A percentile compares a stretch with the other conserved stretches of the same genome.
phyloP scores from a whole-genome alignment of 2,329 filamentous ascomycete species.

The Tolypocladium ophioglossoides region DNA sequence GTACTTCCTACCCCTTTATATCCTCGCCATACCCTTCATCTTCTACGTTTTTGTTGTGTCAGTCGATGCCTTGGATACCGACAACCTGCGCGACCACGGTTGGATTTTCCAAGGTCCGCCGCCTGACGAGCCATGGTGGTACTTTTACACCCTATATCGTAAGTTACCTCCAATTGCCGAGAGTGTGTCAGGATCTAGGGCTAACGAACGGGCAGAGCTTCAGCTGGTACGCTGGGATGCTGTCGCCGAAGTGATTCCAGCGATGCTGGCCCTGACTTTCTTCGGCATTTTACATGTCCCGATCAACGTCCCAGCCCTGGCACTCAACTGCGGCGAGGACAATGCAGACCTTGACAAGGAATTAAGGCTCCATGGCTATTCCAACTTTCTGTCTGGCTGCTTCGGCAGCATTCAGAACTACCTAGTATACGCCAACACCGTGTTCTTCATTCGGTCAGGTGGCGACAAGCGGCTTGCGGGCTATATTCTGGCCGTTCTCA shows the following conservation, averaged over 20 bases:
- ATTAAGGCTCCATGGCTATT: conserved; percentile 83
- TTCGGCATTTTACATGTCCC: conserved; percentile 95
- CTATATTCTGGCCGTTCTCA: conserved; percentile 70
- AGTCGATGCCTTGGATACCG: conserved; percentile 56
- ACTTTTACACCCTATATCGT: conserved; percentile 95
- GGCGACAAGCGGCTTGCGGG: conserved; percentile 81
- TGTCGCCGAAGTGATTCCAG: conserved; percentile 73
- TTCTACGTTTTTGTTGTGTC: conserved; percentile 71
- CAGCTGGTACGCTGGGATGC: conserved; percentile 73
- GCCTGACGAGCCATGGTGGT: conserved; percentile 85
- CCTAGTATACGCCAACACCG: conserved; percentile 91
- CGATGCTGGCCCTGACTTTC: conserved; percentile 95
- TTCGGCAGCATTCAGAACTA: conserved; percentile 92
- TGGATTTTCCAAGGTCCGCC: conserved; percentile 90
- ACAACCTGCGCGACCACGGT: conserved; percentile 57
- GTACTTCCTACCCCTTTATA: conserved; percentile 79
- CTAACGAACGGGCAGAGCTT: conserved; percentile 49
- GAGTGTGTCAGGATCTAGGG: background rate
- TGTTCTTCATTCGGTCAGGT: conserved; percentile 92
- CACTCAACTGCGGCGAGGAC: conserved; percentile 83
- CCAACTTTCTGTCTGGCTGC: conserved; percentile 81
- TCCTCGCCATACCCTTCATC: conserved; percentile 62
- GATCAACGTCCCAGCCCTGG: conserved; percentile 92
- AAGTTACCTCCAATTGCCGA: conserved; percentile 23
- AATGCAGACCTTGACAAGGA: conserved; percentile 86